Evolutionary conservation across 768 basidiomycete genomes (phyloP), one percentile per base, ranked within the genome.

Genomic region (Tulasnella calospora): DNA sequence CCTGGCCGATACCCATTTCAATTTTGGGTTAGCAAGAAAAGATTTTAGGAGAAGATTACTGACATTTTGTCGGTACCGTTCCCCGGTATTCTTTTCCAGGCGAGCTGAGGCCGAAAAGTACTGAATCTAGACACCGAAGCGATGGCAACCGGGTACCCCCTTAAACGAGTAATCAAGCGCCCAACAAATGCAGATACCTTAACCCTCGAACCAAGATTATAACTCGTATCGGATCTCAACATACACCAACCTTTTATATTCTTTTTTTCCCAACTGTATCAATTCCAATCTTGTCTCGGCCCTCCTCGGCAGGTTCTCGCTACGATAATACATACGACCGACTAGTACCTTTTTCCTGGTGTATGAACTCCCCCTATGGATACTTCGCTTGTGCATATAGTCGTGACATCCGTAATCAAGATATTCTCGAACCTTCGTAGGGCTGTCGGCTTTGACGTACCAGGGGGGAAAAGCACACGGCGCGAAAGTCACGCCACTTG

Each of bases 401-500:
- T 23, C 23, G 4, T 51, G 6, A 51, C 21, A 2, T 5, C 47
- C 47, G 17, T 51, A 51, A 51, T 51, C 47, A 51, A 51, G 47
- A 51, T 51, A 21, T 51, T 51, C 47, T 51, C 21, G 47, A 51
- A 51, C 19, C 47, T 51, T 51, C 47, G 47, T 46, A 46, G 13
- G 38, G 12, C 47, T 51, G 47, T 51, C 47, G 47, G 47, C 47
- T 51, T 51, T 3, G 47, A 51, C 23, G 23, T 21, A 10, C 47
- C 21, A 51, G 10, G 44, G 44, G 13, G 23, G 10, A 51, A 51
- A 23, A 51, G 47, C 17, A 23, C 17, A 51, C 21, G 9, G 61
- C 61, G 61, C 61, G 33, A 67, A 67, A 67, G 61, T 67, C 61
- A 67, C 61, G 61, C 61, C 61, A 67, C 61, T 67, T 67, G 61